Evolutionary conservation across 257 asterid genomes (phyloP), one percentile per base, ranked within the genome.

Genomic region (Cinchona pubescens): DNA sequence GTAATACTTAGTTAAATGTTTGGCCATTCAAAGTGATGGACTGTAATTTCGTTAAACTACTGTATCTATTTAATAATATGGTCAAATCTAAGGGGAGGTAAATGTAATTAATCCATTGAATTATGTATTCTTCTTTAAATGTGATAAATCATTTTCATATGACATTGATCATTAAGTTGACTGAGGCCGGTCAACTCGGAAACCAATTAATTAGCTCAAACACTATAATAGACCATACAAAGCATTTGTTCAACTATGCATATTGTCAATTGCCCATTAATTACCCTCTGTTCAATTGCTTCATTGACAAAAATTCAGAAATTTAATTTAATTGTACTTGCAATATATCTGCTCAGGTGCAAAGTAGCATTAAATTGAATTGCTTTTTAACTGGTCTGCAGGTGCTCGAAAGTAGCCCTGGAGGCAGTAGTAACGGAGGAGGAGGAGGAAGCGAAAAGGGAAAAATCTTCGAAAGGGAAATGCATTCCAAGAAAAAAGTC

Each of bases 401-500:
- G 97, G 86, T 79, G 90, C 76, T 66, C 56, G 1, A 83, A 79
- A 83, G 79, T 85, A 7, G 90, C 82, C 55, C 3, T 84, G 30
- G 91, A 66, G 30, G 94, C 77, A 23, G 74, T 43, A 42, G 86
- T 60, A 69, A 70, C 10, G 1, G 77, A 69, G 15, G 83, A 81
- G 1, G 77, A 69, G 15, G 83, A 81, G 27, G 87, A 73, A 43
- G 75, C 45, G 89, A 82, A 80, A 61, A 82, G 75, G 19, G 92
- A 81, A 58, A 86, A 80, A 63, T 82, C 82, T 19, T 67, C 71
- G 70, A 93, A 80, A 83, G 88, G 92, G 66, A 91, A 86, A 79
- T 93, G 98, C 87, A 83, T 93, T 42, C 98, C 97, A 19, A 87
- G 90, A 83, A 91, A 78, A 77, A 91, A 79, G 78, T 72, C 87